Base-by-base conservation (phyloP, 768 basidiomycete genomes). In the Pulveroboletus ravenelii region DNA sequence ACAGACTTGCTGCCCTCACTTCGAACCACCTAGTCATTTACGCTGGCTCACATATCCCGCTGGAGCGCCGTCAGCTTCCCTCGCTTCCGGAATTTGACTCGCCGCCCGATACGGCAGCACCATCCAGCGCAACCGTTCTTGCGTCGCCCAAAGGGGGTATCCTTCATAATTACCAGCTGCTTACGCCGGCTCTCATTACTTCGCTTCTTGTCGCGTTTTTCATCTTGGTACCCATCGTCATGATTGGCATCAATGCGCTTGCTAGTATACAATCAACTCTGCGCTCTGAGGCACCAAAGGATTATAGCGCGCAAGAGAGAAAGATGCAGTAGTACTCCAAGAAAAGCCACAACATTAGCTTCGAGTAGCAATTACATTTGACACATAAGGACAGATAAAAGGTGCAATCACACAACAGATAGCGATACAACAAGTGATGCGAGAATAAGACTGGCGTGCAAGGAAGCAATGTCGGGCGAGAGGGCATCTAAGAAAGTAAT, bases 211-310 rank as follows among this genome's bases (percentile, higher is more conserved):
- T 90, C 40, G 69, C 71, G 0, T 72, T 90, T 60, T 86, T 89
- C 64, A 60, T 89, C 44, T 71, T 88, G 12, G 61, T 91, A 20
- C 87, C 91, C 1, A 66, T 85, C 41, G 62, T 88, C 10, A 70
- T 83, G 62, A 48, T 86, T 35, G 84, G 84, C 27, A 75, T 90
- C 46, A 74, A 68, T 18, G 80, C 88, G 0, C 74, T 91, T 36
- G 77, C 85, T 18, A 84, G 84, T 58, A 88, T 91, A 52, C 85
- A 89, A 63, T 83, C 79, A 41, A 82, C 87, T 1, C 59, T 85
- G 41, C 73, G 80, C 32, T 75, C 77, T 34, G 85, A 85, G 51
- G 69, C 75, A 9, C 81, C 84, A 15, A 88, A 82, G 67, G 79
- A 79, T 7, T 88, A 78, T 61, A 81, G 69, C 60, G 82, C 85